A percentile compares a stretch with the other conserved stretches of the same genome.
Evolutionary conservation across 768 basidiomycete genomes (phyloP).

Genomic region (Naganishia randhawae): DNA sequence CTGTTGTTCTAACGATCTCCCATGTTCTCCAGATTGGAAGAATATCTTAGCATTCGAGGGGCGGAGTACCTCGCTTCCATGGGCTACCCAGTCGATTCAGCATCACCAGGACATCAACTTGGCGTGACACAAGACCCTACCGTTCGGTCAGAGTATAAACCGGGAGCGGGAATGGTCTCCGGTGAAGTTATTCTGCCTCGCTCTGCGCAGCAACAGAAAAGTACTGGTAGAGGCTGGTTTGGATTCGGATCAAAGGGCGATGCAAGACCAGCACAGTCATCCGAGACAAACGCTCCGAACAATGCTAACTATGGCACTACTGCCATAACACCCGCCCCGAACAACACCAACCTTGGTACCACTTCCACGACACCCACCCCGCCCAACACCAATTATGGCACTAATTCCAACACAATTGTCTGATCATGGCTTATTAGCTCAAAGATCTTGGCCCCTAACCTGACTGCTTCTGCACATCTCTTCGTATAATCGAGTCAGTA

Average conservation of each 20-base stretch:
- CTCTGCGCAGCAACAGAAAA: constrained; percentile 15
- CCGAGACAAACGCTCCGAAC: not conserved
- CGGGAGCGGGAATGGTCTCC: constrained; percentile 25
- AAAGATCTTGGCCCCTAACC: too few species aligned
- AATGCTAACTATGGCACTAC: not conserved
- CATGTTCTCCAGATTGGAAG: constrained; percentile 58
- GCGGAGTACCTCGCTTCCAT: constrained; percentile 60
- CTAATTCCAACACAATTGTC: constrained; percentile 1
- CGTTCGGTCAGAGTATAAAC: constrained; percentile 22
- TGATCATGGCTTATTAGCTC: not conserved
- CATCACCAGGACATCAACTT: constrained; percentile 10
- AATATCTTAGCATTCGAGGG: constrained; percentile 73
- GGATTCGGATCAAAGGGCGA: constrained; percentile 18
- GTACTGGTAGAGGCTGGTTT: constrained; percentile 26
- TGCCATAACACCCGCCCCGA: too few species aligned
- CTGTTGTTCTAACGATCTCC: not conserved
- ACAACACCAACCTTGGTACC: not conserved
- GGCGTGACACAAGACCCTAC: constrained; percentile 5
- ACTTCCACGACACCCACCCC: not conserved
- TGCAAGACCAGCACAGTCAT: not conserved
- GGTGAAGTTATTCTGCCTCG: constrained; percentile 25
- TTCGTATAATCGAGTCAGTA: not conserved
- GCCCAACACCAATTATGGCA: not conserved
- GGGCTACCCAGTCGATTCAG: constrained; percentile 21
- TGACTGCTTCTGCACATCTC: too few species aligned